Evolutionary conservation across 1,139 yeast genomes (phyloP).

Genomic region (Candida glucosophila): DNA sequence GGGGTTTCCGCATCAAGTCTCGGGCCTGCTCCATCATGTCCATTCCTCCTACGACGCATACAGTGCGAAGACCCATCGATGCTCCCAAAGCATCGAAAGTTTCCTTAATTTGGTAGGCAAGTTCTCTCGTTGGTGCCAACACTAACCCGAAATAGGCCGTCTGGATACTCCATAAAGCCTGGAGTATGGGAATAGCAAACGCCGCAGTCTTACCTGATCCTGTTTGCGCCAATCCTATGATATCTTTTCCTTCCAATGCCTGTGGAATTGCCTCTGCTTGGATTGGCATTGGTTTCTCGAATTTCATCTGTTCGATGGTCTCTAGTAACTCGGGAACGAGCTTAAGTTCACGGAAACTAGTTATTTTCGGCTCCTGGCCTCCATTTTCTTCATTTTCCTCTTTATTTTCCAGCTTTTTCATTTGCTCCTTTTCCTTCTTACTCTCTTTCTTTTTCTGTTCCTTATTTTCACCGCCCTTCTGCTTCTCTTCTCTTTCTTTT

Average conservation of each 20-base stretch:
- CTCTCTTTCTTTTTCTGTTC: constrained; percentile 6
- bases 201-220: constrained; percentile 88
- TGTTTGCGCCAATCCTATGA: constrained; percentile 75
- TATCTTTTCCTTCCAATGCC: constrained; percentile 78
- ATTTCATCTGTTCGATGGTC: constrained; percentile 63
- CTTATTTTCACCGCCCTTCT: constrained; percentile 8
- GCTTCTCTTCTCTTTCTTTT: constrained; percentile 8
- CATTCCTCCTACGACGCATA: constrained; percentile 95
- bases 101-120: constrained; percentile 92
- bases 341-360: constrained; percentile 42
- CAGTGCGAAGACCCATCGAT: constrained; percentile 80
- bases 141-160: constrained; percentile 84
- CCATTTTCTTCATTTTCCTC: constrained; percentile 4
- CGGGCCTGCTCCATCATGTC: constrained; percentile 97
- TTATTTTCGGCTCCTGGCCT: constrained; percentile 5
- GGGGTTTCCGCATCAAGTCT: constrained; percentile 90
- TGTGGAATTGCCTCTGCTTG: constrained; percentile 89
- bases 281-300: constrained; percentile 74
- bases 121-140: constrained; percentile 92
- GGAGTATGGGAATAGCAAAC: constrained; percentile 82
- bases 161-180: constrained; percentile 83
- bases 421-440: constrained; percentile 10
- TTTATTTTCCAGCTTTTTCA: constrained; percentile 7
- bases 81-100: constrained; percentile 92
- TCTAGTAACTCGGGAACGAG: constrained; percentile 77